These are phyloP conservation scores for Xylaria telfairii DNA, from an alignment of 495 filamentous ascomycete species.

Conservation along the genomic window DNA sequence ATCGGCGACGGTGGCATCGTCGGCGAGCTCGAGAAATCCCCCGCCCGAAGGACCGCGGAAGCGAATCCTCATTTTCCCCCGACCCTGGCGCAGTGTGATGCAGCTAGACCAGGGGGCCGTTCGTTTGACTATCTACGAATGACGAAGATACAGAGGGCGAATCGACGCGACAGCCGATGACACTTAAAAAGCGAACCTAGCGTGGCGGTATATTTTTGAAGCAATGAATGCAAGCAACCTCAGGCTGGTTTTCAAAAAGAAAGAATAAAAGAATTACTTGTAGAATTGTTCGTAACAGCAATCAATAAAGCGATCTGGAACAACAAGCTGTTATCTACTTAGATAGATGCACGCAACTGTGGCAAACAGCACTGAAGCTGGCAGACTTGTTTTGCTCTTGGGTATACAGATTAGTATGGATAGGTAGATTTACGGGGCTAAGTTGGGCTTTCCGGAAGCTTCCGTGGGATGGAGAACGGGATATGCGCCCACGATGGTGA, in stretches of 20 bases:
- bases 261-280: not conserved
- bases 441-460: constrained; percentile 22
- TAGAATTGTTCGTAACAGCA: not conserved
- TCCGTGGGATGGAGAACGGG: not conserved
- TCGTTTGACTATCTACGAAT: not conserved
- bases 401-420: not conserved
- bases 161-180: not conserved
- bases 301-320: not conserved
- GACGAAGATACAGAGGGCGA: not conserved
- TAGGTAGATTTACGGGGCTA: constrained; percentile 12
- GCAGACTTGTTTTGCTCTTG: not conserved
- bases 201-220: not conserved
- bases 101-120: not conserved
- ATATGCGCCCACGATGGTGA: not conserved
- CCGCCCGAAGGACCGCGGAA: constrained; percentile 47
- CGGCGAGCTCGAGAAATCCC: constrained; percentile 65
- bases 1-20: constrained; percentile 68
- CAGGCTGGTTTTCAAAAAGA: not conserved
- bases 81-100: not conserved
- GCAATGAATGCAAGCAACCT: not conserved
- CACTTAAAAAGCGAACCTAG: not conserved
- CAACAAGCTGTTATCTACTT: too few relatives aligned
- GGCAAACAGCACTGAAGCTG: constrained; percentile 6
- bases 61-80: constrained; percentile 43
- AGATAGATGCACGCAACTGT: not conserved